These are phyloP conservation scores for Excoecaria agallocha DNA, from an alignment of 345 rosid genomes.

Conservation along the genomic window DNA sequence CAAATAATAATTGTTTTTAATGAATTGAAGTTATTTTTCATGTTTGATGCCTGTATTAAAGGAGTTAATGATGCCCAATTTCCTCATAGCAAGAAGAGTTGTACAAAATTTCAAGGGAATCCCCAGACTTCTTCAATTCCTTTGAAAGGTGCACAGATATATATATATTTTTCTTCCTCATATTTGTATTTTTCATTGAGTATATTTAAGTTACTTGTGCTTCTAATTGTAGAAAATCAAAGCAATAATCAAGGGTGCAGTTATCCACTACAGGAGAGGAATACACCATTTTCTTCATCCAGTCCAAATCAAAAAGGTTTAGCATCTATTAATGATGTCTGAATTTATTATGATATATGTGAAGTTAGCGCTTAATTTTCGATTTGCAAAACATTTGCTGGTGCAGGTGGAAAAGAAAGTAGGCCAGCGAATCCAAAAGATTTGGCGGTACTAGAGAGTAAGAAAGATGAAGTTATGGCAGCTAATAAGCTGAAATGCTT, in stretches of 20 bases:
- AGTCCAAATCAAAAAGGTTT: neutral
- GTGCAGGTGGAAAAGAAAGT: slow-evolving; percentile 8
- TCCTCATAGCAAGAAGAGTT: no score
- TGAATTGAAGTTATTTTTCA: no score
- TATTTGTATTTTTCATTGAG: neutral
- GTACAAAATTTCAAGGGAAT: neutral
- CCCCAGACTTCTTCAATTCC: neutral
- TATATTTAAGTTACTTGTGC: neutral
- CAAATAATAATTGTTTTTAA: no score
- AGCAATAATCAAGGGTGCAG: no score
- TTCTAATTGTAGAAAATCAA: no score
- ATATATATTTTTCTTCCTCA: neutral
- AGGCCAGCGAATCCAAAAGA: slow-evolving; percentile 12
- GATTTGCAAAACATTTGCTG: neutral
- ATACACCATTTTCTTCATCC: neutral
- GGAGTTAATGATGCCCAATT: no score
- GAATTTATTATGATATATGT: no score
- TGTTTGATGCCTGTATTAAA: no score
- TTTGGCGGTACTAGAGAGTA: slow-evolving; percentile 3
- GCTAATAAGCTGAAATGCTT: slow-evolving; percentile 26
- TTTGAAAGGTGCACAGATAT: neutral
- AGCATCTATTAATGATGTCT: no score
- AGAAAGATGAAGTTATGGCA: slow-evolving; percentile 8
- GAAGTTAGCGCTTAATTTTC: no score
- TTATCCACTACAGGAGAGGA: neutral